phyloP scores from a whole-genome alignment of 1,284 basidiomycete species.

The Irpex sp. region DNA sequence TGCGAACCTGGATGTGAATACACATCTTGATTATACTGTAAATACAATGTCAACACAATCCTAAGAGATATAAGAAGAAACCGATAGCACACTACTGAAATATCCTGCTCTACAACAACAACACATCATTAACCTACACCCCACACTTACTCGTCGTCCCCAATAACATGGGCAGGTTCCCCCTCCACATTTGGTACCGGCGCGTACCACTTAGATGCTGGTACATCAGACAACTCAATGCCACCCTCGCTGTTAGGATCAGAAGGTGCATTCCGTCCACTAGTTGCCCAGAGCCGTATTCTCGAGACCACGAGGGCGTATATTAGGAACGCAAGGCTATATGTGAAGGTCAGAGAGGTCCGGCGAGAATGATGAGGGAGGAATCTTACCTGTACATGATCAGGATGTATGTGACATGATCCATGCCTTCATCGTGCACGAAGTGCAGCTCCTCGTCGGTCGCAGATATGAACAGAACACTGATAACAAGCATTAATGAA shows the following conservation, averaged over 20 bases:
- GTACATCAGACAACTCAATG: slow-evolving; percentile 27
- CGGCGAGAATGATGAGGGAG: background rate
- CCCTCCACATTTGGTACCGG: slow-evolving; percentile 25
- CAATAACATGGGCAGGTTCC: slow-evolving; percentile 29
- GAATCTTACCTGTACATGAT: slow-evolving; percentile 73
- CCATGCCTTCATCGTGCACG: slow-evolving; percentile 70
- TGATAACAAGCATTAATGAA: slow-evolving; percentile 15
- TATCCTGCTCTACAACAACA: background rate
- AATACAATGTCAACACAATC: background rate
- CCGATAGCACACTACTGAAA: background rate
- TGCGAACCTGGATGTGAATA: background rate
- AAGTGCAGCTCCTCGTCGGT: slow-evolving; percentile 85
- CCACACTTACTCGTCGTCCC: slow-evolving; percentile 25
- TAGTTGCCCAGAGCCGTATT: slow-evolving; percentile 53
- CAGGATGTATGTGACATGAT: slow-evolving; percentile 85
- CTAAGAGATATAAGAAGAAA: background rate
- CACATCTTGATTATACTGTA: background rate
- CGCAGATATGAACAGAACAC: slow-evolving; percentile 84
- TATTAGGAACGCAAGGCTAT: slow-evolving; percentile 69
- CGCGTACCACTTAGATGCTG: slow-evolving; percentile 28
- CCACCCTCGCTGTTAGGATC: slow-evolving; percentile 14
- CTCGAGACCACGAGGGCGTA: slow-evolving; percentile 68
- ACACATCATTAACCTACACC: background rate
- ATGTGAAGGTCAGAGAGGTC: background rate
- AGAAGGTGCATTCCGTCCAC: slow-evolving; percentile 49